Base-by-base conservation (phyloP, 2,329 filamentous ascomycete species). In the Penicillium thymicola region DNA sequence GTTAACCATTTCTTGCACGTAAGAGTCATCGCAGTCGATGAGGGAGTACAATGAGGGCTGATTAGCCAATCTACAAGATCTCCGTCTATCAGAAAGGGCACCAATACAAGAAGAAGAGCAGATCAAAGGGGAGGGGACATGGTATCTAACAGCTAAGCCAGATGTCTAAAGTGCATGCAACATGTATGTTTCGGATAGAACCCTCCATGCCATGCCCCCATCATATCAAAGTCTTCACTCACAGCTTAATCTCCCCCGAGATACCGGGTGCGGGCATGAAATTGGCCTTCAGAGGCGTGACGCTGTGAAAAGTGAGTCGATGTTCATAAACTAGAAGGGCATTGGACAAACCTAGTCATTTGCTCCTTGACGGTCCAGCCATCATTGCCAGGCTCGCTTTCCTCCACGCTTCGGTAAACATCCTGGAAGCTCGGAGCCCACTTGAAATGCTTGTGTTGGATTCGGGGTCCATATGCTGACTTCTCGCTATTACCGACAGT, bases 291-390 rank as follows among this genome's bases (percentile, higher is more conserved):
- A 97, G 75, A 14, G 93, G 90, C 4, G 94, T 97, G 55, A 99
- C 86, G 74, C 92, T 96, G 68, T 18, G 18, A 16, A 16, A 40
- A 66, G 44, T 46, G 9, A 34, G 30, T 41, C 10, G 18, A 23
- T 13, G 4, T 32, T 34, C 32, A 5, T 7, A 1, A 1, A 18
- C 28, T 3, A 25, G 23, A 21, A 23, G 18, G 30, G 16, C 23
- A 28, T n/a, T 47, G 14, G 48, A 56, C 65, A 67, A 76, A 90
- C 89, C 90, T 94, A 13, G 93, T 95, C 73, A 88, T 85, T 28
- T 91, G 90, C 71, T 96, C 87, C 71, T 89, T 89, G 25, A 99
- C 90, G 36, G 88, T 88, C 91, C 93, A 97, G 6, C 93, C 94
- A 75, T 99, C 94, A 70, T 91, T 95, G 4, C 92, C 92, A 4